These are phyloP conservation scores for Otatea glauca DNA, from an alignment of 176 grass and related monocot genomes.

Conservation along the genomic window DNA sequence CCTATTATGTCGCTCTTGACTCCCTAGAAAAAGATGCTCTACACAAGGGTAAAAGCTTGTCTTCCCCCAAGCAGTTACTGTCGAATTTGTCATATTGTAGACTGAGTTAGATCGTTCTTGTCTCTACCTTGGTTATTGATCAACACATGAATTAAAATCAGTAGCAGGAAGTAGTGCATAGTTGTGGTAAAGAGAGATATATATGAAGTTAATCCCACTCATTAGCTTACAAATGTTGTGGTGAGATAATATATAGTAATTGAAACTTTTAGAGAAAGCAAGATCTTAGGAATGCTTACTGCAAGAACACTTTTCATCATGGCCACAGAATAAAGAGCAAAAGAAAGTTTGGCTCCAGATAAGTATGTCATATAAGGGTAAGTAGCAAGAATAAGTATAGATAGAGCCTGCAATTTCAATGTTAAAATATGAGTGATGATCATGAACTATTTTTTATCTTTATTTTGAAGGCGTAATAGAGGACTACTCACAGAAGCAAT, in stretches of 20 bases:
- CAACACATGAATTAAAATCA: background rate
- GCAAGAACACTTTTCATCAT: constrained; percentile 56
- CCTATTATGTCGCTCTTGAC: background rate
- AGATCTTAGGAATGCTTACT: constrained; percentile 36
- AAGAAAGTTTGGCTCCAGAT: constrained; percentile 45
- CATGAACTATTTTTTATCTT: too few relatives aligned
- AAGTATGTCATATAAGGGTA: constrained; percentile 70
- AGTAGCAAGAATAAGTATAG: constrained; percentile 50
- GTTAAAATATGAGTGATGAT: background rate
- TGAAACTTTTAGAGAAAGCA: background rate
- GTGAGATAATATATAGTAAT: background rate
- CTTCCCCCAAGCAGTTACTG: background rate
- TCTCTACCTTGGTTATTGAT: background rate
- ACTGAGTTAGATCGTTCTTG: background rate
- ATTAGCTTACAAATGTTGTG: background rate
- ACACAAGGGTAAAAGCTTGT: background rate
- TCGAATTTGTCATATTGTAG: background rate
- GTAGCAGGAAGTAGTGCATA: background rate
- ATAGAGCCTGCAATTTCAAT: constrained; percentile 52
- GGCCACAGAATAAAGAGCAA: constrained; percentile 54
- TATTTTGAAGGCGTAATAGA: background rate
- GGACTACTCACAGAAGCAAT: constrained; percentile 56
- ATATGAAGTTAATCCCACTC: background rate
- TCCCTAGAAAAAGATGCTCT: background rate
- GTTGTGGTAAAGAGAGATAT: background rate